Evolutionary conservation across 176 grass and related monocot species (phyloP).

Genomic region (Carex pumila): DNA sequence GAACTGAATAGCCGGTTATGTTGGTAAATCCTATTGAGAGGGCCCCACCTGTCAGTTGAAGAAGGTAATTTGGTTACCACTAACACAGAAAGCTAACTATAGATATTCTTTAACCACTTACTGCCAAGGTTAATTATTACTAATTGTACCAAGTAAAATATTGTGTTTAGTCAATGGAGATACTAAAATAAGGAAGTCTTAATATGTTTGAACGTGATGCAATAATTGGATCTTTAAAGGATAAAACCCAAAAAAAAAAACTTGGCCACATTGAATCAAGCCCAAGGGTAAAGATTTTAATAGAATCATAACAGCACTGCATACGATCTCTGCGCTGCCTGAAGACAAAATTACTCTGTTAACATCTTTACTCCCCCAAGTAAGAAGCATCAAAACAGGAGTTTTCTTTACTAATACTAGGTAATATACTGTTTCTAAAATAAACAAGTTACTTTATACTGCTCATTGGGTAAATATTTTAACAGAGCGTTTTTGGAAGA

Average conservation of each 20-base stretch:
- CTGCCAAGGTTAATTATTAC: not conserved
- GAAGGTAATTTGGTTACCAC: not conserved
- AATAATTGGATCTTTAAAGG: not conserved
- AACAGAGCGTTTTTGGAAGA: too few species aligned
- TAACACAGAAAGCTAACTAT: not conserved
- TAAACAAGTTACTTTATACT: not conserved
- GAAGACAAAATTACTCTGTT: too few species aligned
- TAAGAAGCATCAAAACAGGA: not conserved
- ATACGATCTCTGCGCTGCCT: too few species aligned
- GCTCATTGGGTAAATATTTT: not conserved
- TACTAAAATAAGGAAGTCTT: not conserved
- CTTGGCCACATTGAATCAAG: too few species aligned
- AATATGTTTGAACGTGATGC: not conserved
- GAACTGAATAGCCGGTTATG: conserved; percentile 91
- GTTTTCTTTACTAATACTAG: not conserved
- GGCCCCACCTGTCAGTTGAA: conserved; percentile 46
- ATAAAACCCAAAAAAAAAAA: not conserved
- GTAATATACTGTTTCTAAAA: not conserved
- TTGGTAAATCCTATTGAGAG: conserved; percentile 95
- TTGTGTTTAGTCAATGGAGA: not conserved
- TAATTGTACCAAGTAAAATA: not conserved
- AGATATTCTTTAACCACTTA: not conserved
- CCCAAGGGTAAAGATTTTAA: too few species aligned
- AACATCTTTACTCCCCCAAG: not conserved
- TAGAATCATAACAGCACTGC: too few species aligned